phyloP scores from a whole-genome alignment of 352 stramenopile species.

The Pythium coloratum region DNA sequence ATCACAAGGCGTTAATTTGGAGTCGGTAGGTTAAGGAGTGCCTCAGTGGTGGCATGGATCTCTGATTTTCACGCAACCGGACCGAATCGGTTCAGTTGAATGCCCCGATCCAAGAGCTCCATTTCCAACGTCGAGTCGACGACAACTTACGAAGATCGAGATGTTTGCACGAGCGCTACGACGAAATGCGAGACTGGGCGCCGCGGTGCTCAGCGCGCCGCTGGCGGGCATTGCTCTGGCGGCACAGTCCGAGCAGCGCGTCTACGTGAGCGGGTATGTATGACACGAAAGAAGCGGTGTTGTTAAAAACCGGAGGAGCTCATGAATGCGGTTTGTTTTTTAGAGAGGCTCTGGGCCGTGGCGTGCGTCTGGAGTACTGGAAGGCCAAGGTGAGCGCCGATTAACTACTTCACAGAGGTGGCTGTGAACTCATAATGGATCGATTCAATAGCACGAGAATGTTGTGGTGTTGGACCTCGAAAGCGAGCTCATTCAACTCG shows the following conservation, averaged over 20 bases:
- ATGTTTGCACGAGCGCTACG: constrained; percentile 30
- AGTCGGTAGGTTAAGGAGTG: not conserved
- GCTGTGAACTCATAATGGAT: not conserved
- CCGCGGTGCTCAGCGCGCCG: constrained; percentile 39
- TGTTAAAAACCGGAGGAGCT: constrained; percentile 12
- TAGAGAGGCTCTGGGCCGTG: constrained; percentile 75
- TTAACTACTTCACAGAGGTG: not conserved
- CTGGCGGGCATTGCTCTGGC: constrained; percentile 28
- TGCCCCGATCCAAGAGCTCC: constrained; percentile 3
- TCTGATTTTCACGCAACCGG: not conserved
- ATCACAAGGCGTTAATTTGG: not conserved
- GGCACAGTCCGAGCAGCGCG: constrained; percentile 48
- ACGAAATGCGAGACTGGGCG: constrained; percentile 22
- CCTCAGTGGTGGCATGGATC: not conserved
- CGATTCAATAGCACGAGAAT: constrained; percentile 70
- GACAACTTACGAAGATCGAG: not conserved
- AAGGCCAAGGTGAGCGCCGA: constrained; percentile 67
- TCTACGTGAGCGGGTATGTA: constrained; percentile 69
- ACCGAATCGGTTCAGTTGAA: constrained; percentile 22
- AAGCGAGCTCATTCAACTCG: constrained; percentile 82
- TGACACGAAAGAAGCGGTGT: not conserved
- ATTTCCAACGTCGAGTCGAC: not conserved
- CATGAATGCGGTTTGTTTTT: constrained; percentile 2
- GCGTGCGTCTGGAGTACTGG: constrained; percentile 82
- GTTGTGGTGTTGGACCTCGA: constrained; percentile 84